Conservation (phyloP, 1,284 basidiomycete genomes). For the Pholiota adiposa region DNA sequence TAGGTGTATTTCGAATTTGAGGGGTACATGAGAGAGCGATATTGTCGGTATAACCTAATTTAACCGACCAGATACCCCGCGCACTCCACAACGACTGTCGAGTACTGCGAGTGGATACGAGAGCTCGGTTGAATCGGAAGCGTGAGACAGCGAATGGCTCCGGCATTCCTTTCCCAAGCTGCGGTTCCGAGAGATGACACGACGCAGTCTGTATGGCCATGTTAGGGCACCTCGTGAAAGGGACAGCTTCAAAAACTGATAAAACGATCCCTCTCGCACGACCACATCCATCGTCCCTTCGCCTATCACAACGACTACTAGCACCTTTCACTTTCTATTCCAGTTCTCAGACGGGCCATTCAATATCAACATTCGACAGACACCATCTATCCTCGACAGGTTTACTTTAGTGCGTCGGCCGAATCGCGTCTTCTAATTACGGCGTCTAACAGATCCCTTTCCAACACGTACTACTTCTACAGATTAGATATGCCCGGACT, state of each 20-base stretch:
- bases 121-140: background rate
- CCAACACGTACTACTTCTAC: background rate
- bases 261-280: slow-evolving; percentile 2
- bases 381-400: background rate
- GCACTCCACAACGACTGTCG: background rate
- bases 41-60: too few relatives aligned
- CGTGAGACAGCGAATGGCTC: background rate
- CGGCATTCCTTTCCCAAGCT: background rate
- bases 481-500: slow-evolving; percentile 5
- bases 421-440: slow-evolving; percentile 1
- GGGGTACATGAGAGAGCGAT: too few relatives aligned
- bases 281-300: background rate
- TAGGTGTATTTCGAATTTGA: too few relatives aligned
- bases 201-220: slow-evolving; percentile 12
- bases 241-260: background rate
- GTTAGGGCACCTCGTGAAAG: background rate
- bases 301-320: background rate
- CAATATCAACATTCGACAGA: too few relatives aligned
- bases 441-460: background rate
- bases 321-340: background rate
- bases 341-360: background rate
- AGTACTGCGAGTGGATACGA: background rate
- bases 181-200: slow-evolving; percentile 13
- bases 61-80: too few relatives aligned
- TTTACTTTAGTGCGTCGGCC: background rate